These are phyloP conservation scores for Coniosporium tulheliwenetii DNA, from an alignment of 2,329 filamentous ascomycete genomes.

Conservation along the genomic window DNA sequence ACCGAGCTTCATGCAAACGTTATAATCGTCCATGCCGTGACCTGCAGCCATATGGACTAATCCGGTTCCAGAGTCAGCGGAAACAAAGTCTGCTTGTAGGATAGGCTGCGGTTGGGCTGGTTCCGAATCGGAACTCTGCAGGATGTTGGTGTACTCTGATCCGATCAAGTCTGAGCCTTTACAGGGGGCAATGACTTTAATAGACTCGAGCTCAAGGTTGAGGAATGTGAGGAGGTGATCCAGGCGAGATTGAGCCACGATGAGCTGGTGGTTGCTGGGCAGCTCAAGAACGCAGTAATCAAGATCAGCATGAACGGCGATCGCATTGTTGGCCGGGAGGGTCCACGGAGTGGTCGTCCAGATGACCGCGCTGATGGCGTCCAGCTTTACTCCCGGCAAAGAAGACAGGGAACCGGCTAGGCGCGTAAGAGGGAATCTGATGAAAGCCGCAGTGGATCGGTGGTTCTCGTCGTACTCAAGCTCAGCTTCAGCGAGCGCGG, in stretches of 20 bases:
- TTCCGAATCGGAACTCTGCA: conserved; percentile 18
- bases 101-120: conserved; percentile 51
- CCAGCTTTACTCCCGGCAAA: conserved; percentile 21
- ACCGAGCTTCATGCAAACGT: conserved; percentile 54
- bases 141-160: conserved; percentile 48
- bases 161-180: no score
- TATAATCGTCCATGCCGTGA: conserved; percentile 93
- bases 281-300: conserved; percentile 54
- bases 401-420: conserved; percentile 26
- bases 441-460: conserved; percentile 55
- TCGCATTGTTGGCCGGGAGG: conserved; percentile 77
- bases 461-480: conserved; percentile 70
- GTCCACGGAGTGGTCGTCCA: conserved; percentile 99
- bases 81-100: conserved; percentile 77
- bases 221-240: conserved; percentile 36
- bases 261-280: conserved; percentile 39
- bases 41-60: conserved; percentile 91
- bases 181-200: no score
- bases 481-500: conserved; percentile 71
- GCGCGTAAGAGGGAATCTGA: conserved; percentile 55
- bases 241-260: conserved; percentile 59
- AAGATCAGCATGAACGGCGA: conserved; percentile 64
- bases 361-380: conserved; percentile 61
- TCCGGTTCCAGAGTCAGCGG: conserved; percentile 77
- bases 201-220: conserved; percentile 9